Conservation (phyloP, 2,329 filamentous ascomycete species). For the Pyricularia sp. region DNA sequence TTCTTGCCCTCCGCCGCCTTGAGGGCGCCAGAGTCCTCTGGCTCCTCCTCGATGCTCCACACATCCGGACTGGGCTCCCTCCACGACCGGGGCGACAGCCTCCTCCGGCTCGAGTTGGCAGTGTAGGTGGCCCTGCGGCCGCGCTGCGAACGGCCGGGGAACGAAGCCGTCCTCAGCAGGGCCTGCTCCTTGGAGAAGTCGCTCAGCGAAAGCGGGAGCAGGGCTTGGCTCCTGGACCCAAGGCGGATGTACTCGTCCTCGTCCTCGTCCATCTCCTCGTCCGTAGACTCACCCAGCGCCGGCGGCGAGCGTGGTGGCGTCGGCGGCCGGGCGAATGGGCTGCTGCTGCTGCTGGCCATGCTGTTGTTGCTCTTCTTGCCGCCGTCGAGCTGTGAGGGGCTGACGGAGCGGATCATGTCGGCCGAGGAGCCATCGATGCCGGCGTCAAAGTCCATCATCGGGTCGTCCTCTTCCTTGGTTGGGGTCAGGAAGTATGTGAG, state of each 20-base stretch:
- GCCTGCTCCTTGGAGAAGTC: constrained; percentile 26
- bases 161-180: neutral
- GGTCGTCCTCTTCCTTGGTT: constrained; percentile 28
- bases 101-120: constrained; percentile 11
- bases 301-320: constrained; percentile 27
- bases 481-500: constrained; percentile 48
- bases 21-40: constrained; percentile 31
- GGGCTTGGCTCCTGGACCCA: constrained; percentile 14
- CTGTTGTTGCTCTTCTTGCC: constrained; percentile 17
- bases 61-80: constrained; percentile 50
- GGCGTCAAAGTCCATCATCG: constrained; percentile 43
- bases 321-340: constrained; percentile 18
- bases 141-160: neutral
- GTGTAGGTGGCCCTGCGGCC: constrained; percentile 17
- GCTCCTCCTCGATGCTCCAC: constrained; percentile 51
- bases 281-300: constrained; percentile 29
- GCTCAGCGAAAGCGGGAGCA: constrained; percentile 26
- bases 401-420: constrained; percentile 42
- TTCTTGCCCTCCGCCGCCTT: constrained; percentile 32
- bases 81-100: constrained; percentile 40
- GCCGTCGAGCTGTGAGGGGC: constrained; percentile 45
- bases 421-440: constrained; percentile 45
- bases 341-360: neutral
- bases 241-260: constrained; percentile 40
- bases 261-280: constrained; percentile 32